phyloP scores from a whole-genome alignment of 768 basidiomycete genomes.

The Clitopilus passeckerianus region DNA sequence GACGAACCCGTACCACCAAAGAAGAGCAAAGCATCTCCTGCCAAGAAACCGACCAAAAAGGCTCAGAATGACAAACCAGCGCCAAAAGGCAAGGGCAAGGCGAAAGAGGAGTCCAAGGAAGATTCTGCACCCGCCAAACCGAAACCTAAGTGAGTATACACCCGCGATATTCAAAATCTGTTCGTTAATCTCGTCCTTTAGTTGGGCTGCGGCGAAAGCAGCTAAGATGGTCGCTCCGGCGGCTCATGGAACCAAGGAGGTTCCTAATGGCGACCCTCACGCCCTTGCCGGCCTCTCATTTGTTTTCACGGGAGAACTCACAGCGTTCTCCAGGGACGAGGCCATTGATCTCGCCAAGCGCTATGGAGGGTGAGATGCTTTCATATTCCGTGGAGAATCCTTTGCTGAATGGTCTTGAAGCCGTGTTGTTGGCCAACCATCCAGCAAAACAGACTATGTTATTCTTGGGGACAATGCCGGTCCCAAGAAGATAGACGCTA shows the following conservation, averaged over 20 bases:
- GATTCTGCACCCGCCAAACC: slow-evolving; percentile 5
- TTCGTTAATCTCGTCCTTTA: slow-evolving; percentile 9
- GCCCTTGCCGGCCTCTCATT: slow-evolving; percentile 85
- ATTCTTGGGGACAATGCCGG: slow-evolving; percentile 88
- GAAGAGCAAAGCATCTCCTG: slow-evolving; percentile 5
- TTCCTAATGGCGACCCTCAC: slow-evolving; percentile 67
- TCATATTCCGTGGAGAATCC: background rate
- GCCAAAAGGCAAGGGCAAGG: slow-evolving; percentile 7
- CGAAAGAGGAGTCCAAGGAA: slow-evolving; percentile 9
- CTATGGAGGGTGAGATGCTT: slow-evolving; percentile 72
- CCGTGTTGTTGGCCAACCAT: slow-evolving; percentile 82
- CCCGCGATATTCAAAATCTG: background rate
- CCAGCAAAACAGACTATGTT: slow-evolving; percentile 85
- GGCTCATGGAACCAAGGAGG: slow-evolving; percentile 64
- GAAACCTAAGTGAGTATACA: slow-evolving; percentile 21
- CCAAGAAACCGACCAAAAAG: slow-evolving; percentile 2
- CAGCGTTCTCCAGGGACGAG: slow-evolving; percentile 84
- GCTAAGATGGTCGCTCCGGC: slow-evolving; percentile 57
- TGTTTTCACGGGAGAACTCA: slow-evolving; percentile 94
- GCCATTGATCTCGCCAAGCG: slow-evolving; percentile 86
- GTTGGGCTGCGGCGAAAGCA: slow-evolving; percentile 47
- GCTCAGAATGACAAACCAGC: slow-evolving; percentile 12
- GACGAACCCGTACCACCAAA: slow-evolving; percentile 11
- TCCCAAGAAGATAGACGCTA: slow-evolving; percentile 79
- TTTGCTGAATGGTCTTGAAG: slow-evolving; percentile 32